phyloP scores from a whole-genome alignment of 1,284 basidiomycete genomes.

The Sporisorium scitamineum region DNA sequence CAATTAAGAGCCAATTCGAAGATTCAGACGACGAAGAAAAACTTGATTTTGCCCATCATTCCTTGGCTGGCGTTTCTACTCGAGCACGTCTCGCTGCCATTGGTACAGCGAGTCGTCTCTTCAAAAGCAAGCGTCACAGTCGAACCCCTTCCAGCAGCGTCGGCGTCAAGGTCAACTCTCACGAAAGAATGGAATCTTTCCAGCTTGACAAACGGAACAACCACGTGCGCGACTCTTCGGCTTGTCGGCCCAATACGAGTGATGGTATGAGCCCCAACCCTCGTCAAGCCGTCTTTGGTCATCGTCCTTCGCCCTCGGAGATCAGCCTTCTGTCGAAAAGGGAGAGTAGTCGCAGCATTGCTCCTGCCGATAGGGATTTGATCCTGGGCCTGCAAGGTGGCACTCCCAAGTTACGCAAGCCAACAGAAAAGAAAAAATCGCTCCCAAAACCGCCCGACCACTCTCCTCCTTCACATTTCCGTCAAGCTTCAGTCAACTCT shows the following conservation, averaged over 20 bases:
- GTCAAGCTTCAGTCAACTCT: neutral
- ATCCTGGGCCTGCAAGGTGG: conserved; percentile 20
- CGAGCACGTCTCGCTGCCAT: conserved; percentile 35
- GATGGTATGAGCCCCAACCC: conserved; percentile 21
- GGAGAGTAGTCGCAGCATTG: neutral
- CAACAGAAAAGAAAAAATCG: conserved; percentile 13
- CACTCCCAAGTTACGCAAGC: conserved; percentile 10
- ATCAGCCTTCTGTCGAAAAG: neutral
- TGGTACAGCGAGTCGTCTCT: conserved; percentile 38
- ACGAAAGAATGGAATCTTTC: neutral
- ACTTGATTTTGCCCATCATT: conserved; percentile 4
- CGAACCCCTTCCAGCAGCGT: conserved; percentile 9
- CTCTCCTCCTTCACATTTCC: neutral
- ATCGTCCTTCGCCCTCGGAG: conserved; percentile 29
- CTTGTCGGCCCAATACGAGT: conserved; percentile 9
- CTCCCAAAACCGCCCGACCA: conserved; percentile 1
- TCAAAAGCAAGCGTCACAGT: conserved; percentile 30
- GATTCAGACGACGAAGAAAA: conserved; percentile 51
- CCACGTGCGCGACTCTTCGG: neutral
- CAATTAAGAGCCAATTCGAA: conserved; percentile 36
- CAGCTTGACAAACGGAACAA: neutral
- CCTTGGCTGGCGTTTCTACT: conserved; percentile 10
- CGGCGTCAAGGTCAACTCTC: neutral
- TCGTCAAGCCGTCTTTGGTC: conserved; percentile 31
- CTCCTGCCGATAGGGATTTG: conserved; percentile 18